These are phyloP conservation scores for Penicillium oxalicum DNA, from an alignment of 2,329 filamentous ascomycete species.

Conservation along the genomic window DNA sequence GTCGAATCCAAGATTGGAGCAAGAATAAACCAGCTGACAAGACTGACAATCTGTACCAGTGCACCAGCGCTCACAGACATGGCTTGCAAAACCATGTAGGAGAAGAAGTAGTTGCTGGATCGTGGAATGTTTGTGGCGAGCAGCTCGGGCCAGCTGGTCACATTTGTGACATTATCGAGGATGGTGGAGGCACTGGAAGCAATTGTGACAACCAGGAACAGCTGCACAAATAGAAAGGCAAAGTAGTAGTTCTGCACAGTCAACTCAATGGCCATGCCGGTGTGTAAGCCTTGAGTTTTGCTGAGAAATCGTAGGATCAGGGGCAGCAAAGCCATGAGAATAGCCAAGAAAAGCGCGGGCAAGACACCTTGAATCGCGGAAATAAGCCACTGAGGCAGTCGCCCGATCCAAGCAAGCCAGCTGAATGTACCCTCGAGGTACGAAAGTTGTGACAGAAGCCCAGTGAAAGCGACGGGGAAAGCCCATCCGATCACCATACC, in stretches of 20 bases:
- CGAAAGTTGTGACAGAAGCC: conserved; percentile 70
- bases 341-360: conserved; percentile 67
- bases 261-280: conserved; percentile 69
- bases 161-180: conserved; percentile 57
- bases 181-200: conserved; percentile 66
- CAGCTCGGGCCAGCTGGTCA: conserved; percentile 64
- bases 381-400: conserved; percentile 55
- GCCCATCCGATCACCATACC: conserved; percentile 85
- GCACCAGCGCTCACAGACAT: conserved; percentile 86
- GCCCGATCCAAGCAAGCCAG: conserved; percentile 66
- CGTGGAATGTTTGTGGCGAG: conserved; percentile 76
- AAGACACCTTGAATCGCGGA: conserved; percentile 78
- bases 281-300: conserved; percentile 70
- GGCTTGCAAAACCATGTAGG: conserved; percentile 94
- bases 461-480: conserved; percentile 82
- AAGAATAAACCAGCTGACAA: conserved; percentile 75
- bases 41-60: conserved; percentile 71
- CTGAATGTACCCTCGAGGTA: conserved; percentile 58
- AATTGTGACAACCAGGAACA: conserved; percentile 89
- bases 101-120: conserved; percentile 95
- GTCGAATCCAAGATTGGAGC: conserved; percentile 80
- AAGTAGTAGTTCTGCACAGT: conserved; percentile 94
- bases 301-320: conserved; percentile 70
- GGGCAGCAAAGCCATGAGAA: conserved; percentile 76
- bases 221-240: conserved; percentile 84